phyloP scores from a whole-genome alignment of 106 monocot genomes.

The Dactylorhiza incarnata region DNA sequence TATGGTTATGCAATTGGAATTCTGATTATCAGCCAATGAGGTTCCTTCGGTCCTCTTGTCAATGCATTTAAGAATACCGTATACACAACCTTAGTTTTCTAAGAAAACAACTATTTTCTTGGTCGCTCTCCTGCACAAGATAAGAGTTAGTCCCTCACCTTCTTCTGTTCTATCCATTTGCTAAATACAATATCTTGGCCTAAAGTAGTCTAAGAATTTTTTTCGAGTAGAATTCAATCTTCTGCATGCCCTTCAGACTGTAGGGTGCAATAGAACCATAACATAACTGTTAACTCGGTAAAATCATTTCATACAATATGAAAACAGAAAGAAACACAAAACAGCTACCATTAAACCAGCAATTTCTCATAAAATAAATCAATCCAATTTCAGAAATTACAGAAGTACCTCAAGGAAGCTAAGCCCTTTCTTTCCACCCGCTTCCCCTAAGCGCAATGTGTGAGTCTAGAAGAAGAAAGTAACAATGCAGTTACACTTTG shows the following conservation, averaged over 20 bases:
- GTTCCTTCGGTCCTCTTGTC: not conserved
- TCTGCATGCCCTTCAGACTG: too few species aligned
- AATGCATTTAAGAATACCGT: not conserved
- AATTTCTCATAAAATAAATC: not conserved
- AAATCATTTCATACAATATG: too few species aligned
- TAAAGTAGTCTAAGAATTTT: too few species aligned
- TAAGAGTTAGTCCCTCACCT: not conserved
- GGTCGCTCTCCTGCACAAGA: not conserved
- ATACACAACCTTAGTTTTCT: not conserved
- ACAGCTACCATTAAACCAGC: not conserved
- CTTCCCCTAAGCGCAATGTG: constrained; percentile 37
- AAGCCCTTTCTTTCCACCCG: constrained; percentile 35
- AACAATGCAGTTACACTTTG: not conserved
- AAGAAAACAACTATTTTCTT: not conserved
- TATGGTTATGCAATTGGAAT: not conserved
- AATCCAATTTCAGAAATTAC: not conserved
- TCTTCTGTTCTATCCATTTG: not conserved
- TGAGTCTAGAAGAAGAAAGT: constrained; percentile 47
- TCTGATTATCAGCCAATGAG: not conserved
- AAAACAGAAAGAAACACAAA: not conserved
- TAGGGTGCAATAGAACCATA: too few species aligned
- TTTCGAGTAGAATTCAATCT: too few species aligned
- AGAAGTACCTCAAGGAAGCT: constrained; percentile 69
- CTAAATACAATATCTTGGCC: too few species aligned
- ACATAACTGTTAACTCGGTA: too few species aligned